Conservation (phyloP, 352 stramenopile species). For the Peronosclerospora sorghi region DNA sequence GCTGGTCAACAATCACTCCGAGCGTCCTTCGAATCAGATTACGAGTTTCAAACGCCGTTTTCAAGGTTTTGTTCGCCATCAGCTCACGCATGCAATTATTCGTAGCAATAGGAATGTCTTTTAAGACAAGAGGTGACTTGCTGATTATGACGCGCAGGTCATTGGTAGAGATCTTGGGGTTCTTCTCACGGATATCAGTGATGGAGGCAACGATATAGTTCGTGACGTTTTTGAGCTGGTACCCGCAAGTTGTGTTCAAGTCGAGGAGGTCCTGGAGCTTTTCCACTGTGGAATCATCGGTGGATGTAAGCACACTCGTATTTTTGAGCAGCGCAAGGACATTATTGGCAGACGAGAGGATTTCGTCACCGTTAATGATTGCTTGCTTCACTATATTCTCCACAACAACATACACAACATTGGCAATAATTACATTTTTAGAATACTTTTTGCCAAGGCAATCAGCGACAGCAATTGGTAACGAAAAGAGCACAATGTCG, state of each 20-base stretch:
- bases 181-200: slow-evolving; percentile 9
- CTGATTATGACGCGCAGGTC: slow-evolving; percentile 21
- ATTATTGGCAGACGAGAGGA: slow-evolving; percentile 14
- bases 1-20: slow-evolving; percentile 18
- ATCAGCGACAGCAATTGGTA: slow-evolving; percentile 17
- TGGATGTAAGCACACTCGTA: slow-evolving; percentile 4
- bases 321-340: slow-evolving; percentile 13
- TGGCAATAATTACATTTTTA: slow-evolving; percentile 1
- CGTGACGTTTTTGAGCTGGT: slow-evolving; percentile 21
- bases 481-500: slow-evolving; percentile 12
- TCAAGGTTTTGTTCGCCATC: slow-evolving; percentile 6
- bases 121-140: slow-evolving; percentile 12
- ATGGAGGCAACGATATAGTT: slow-evolving; percentile 17
- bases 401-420: slow-evolving; percentile 11
- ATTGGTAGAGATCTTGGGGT: slow-evolving; percentile 2
- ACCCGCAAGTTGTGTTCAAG: slow-evolving; percentile 21
- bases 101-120: slow-evolving; percentile 18
- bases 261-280: slow-evolving; percentile 20
- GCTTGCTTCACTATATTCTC: slow-evolving; percentile 17
- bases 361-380: slow-evolving; percentile 17
- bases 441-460: slow-evolving; percentile 15
- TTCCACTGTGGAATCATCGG: slow-evolving; percentile 10
- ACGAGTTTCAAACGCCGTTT: slow-evolving; percentile 19
- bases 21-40: slow-evolving; percentile 20
- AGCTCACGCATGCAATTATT: slow-evolving; percentile 24